Evolutionary conservation across 2,329 filamentous ascomycete species (phyloP), one percentile per base, ranked within the genome.

Genomic region (Epichloe aotearoae): DNA sequence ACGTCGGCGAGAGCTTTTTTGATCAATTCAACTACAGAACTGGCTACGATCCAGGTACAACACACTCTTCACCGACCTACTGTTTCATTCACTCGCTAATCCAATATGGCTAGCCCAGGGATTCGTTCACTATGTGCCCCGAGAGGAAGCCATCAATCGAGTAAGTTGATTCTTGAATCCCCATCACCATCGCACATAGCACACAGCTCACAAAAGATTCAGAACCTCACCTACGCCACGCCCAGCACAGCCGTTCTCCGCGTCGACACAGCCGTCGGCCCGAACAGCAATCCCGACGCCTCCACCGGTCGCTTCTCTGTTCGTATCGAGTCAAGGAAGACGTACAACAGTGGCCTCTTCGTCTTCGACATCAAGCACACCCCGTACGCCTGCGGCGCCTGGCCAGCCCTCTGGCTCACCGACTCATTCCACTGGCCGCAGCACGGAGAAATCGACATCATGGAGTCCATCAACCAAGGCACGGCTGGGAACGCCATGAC

Each of bases 371-470:
- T 84, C 55, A 71, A 74, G 53, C 81, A 84, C 64, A 77, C 76
- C 0, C 82, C 81, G 0, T 77, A 72, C 57, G 81, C 79, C 41
- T 84, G 81, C 59, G 79, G 73, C 3, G 79, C 74, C 20, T 85
- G 79, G 82, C 79, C 80, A 2, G 74, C 83, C 0, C 71, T 86
- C 11, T 86, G 83, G 83, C 69, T 86, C 6, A 71, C 73, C 0
- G 82, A 86, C 61, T 67, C 71, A 1, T 64, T 61, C 56, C 74
- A 81, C 65, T 83, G 82, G 82, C 82, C 83, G 3, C 57, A 62
- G 5, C 72, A 83, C 55, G 82, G 82, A 52, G 82, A 85, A 62
- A 82, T 83, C 53, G 80, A 83, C 60, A 59, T 83, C 23, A 72
- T 83, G 63, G 80, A 83, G 62, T 69, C 77, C 8, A 71, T 73